Conservation (phyloP, 805 yeast species). For the Kodamaea hsintzibuensis region DNA sequence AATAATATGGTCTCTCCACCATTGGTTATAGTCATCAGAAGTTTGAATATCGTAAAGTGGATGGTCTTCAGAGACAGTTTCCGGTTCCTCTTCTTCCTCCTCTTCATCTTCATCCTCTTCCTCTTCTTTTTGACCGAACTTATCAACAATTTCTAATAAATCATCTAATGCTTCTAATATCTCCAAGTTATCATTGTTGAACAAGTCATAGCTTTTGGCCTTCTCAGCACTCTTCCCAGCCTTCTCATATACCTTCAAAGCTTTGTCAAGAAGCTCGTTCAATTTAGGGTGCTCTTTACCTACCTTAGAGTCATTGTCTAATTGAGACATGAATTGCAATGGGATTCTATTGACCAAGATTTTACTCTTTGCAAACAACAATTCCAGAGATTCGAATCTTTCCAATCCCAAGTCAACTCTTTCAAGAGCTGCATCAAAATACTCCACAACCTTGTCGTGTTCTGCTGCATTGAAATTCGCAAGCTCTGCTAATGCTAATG, state of each 20-base stretch:
- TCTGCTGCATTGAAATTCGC: constrained; percentile 56
- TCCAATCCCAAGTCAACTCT: constrained; percentile 61
- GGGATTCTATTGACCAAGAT: constrained; percentile 61
- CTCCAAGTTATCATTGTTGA: constrained; percentile 47
- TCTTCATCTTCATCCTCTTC: constrained; percentile 37
- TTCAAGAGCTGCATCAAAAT: constrained; percentile 71
- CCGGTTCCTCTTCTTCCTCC: constrained; percentile 30
- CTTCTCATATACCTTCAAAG: constrained; percentile 45
- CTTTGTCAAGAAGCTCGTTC: constrained; percentile 44
- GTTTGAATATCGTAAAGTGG: constrained; percentile 51
- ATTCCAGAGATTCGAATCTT: constrained; percentile 44
- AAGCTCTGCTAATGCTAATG: constrained; percentile 65
- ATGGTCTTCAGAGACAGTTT: constrained; percentile 48
- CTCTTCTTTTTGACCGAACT: constrained; percentile 60
- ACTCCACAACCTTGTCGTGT: constrained; percentile 50
- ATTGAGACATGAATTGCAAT: constrained; percentile 53
- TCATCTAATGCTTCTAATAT: constrained; percentile 64
- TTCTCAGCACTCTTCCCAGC: constrained; percentile 36
- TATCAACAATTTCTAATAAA: constrained; percentile 63
- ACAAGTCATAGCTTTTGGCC: constrained; percentile 27
- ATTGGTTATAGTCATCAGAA: constrained; percentile 47
- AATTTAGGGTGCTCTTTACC: constrained; percentile 36
- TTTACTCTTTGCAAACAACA: constrained; percentile 55
- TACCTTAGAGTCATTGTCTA: constrained; percentile 42
- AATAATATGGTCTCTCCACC: constrained; percentile 54